These are phyloP conservation scores for Mesembryanthemum crystallinum DNA, from an alignment of 148 eudicot genomes.

Conservation along the genomic window DNA sequence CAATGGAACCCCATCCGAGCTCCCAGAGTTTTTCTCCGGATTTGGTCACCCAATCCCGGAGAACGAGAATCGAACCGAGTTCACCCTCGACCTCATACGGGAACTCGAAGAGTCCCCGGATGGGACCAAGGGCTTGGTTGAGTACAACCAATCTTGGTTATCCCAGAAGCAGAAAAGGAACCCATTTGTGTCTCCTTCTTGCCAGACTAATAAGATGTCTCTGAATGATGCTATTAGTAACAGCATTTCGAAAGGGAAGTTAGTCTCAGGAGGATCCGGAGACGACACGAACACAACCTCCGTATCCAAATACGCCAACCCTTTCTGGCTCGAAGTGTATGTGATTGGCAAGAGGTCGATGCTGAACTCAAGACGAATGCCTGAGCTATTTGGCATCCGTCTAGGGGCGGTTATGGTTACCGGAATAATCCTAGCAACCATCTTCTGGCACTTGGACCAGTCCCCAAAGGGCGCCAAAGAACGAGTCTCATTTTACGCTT, in stretches of 20 bases:
- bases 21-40: slow-evolving; percentile 53
- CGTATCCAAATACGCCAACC: slow-evolving; percentile 62
- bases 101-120: slow-evolving; percentile 54
- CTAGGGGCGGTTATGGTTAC: slow-evolving; percentile 65
- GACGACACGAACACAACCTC: slow-evolving; percentile 42
- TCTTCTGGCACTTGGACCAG: slow-evolving; percentile 61
- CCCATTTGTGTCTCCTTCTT: background rate
- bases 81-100: slow-evolving; percentile 68
- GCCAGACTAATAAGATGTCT: slow-evolving; percentile 28
- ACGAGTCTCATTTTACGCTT: slow-evolving; percentile 70
- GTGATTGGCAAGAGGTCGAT: slow-evolving; percentile 66
- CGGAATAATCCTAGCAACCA: slow-evolving; percentile 69
- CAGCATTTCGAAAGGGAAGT: slow-evolving; percentile 74
- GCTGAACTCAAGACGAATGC: slow-evolving; percentile 58
- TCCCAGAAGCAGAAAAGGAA: background rate
- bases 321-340: slow-evolving; percentile 65
- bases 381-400: slow-evolving; percentile 67
- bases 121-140: slow-evolving; percentile 48
- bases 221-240: slow-evolving; percentile 67
- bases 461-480: slow-evolving; percentile 72
- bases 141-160: slow-evolving; percentile 62
- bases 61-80: slow-evolving; percentile 62
- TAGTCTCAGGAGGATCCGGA: slow-evolving; percentile 59
- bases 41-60: slow-evolving; percentile 65
- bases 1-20: slow-evolving; percentile 42